A percentile compares a stretch with the other conserved stretches of the same genome.
Evolutionary conservation across 2,329 filamentous ascomycete genomes (phyloP).

Genomic region (Colletotrichum magnum): DNA sequence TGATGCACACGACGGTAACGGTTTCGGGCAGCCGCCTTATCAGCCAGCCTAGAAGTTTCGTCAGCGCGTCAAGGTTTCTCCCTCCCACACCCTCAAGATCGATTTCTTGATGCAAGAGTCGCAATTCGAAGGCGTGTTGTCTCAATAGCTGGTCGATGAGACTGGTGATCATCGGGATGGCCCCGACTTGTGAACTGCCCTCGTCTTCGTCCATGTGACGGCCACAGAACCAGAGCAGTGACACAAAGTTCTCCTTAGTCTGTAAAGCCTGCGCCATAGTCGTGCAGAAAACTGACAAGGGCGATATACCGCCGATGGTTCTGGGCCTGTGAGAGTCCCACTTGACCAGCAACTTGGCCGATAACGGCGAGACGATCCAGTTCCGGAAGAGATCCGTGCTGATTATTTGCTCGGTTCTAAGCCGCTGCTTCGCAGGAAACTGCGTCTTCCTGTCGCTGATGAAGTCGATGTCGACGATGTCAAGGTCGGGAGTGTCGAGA

Average conservation of each 20-base stretch:
- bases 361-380: not conserved
- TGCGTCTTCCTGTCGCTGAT: not conserved
- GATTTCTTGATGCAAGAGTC: not conserved
- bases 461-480: not conserved
- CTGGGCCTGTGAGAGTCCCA: not conserved
- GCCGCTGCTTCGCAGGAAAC: not conserved
- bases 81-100: not conserved
- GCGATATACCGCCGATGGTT: not conserved
- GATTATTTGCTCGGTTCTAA: not conserved
- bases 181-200: not conserved
- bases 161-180: conserved; percentile 25
- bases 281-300: not conserved
- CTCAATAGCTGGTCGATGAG: conserved; percentile 36
- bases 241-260: not conserved
- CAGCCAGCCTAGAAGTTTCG: not conserved
- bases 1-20: not conserved
- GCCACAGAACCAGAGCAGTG: not conserved
- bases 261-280: not conserved
- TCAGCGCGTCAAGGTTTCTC: not conserved
- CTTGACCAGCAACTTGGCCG: not conserved
- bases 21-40: not conserved
- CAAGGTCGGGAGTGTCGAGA: not conserved
- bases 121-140: conserved; percentile 31
- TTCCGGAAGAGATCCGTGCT: not conserved
- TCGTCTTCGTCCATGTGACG: not conserved